Percentiles rank a stretch among this genome's conserved stretches.
phyloP scores from a whole-genome alignment of 2,329 filamentous ascomycete genomes.

The Trichoderma atrobrunneum region DNA sequence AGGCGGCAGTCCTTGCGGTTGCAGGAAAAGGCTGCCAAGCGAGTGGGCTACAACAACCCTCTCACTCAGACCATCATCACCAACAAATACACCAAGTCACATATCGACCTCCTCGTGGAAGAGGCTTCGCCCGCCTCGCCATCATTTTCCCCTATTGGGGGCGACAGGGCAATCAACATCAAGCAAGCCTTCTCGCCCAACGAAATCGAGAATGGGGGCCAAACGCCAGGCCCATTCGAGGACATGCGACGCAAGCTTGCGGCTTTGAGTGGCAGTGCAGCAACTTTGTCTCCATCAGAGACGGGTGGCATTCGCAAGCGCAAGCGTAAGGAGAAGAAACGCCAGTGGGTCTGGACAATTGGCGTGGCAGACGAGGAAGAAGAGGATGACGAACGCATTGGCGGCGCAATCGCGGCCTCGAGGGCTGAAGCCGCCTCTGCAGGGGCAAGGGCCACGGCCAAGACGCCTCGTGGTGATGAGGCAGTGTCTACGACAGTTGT shows the following conservation, averaged over 20 bases:
- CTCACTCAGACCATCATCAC: conserved; percentile 63
- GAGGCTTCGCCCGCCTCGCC: conserved; percentile 52
- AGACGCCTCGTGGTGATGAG: background rate
- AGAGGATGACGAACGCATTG: conserved; percentile 42
- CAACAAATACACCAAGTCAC: conserved; percentile 59
- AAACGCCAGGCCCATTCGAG: conserved; percentile 62
- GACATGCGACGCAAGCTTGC: conserved; percentile 60
- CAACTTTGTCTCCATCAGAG: conserved; percentile 37
- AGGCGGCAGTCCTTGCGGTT: conserved; percentile 53
- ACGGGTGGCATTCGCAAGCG: conserved; percentile 50
- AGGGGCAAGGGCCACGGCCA: conserved; percentile 22
- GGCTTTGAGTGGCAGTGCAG: conserved; percentile 35
- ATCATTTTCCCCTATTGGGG: conserved; percentile 30
- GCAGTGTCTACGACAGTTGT: background rate
- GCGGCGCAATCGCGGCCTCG: conserved; percentile 42
- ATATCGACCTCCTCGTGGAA: conserved; percentile 60
- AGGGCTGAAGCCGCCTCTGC: conserved; percentile 32
- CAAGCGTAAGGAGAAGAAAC: conserved; percentile 57
- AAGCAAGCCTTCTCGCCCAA: conserved; percentile 51
- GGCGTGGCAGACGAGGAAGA: conserved; percentile 50
- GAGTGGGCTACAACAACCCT: conserved; percentile 61
- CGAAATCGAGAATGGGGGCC: conserved; percentile 58
- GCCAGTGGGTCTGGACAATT: conserved; percentile 66
- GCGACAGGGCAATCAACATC: conserved; percentile 46
- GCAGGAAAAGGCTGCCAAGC: conserved; percentile 52